Conservation (phyloP, 352 stramenopile species). For the Pythium biforme region DNA sequence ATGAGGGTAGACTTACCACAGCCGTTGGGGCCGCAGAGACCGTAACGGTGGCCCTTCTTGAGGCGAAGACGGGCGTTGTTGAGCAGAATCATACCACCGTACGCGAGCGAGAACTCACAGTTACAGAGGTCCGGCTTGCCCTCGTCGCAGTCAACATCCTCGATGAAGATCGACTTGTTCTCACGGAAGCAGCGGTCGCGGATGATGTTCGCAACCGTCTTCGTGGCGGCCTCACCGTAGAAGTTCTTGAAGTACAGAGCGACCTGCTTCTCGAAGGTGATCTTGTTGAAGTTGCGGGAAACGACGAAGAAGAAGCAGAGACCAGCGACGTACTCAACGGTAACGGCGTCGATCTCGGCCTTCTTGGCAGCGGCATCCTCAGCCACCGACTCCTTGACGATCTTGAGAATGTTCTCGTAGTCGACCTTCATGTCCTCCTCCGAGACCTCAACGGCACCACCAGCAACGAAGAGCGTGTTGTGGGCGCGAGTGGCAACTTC, state of each 20-base stretch:
- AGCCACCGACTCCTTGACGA: constrained; percentile 78
- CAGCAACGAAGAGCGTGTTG: constrained; percentile 92
- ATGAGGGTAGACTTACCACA: constrained; percentile 97
- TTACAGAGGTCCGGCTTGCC: constrained; percentile 98
- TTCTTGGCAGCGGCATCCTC: constrained; percentile 80
- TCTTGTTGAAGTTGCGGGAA: constrained; percentile 92
- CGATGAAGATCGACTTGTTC: constrained; percentile 90
- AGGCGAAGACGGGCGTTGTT: constrained; percentile 91
- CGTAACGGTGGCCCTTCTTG: constrained; percentile 92
- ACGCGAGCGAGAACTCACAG: constrained; percentile 98
- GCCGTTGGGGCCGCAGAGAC: constrained; percentile 92
- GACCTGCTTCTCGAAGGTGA: constrained; percentile 93
- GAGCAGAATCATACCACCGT: constrained; percentile 91
- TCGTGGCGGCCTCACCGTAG: constrained; percentile 58
- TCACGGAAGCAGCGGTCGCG: constrained; percentile 88
- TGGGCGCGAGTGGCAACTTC: constrained; percentile 94
- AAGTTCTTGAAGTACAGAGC: constrained; percentile 87
- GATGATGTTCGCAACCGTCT: constrained; percentile 68
- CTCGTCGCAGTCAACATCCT: constrained; percentile 97
- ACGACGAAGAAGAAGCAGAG: constrained; percentile 88
- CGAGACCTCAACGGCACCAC: constrained; percentile 91
- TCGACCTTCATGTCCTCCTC: constrained; percentile 92
- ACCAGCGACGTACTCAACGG: constrained; percentile 87
- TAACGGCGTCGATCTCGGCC: constrained; percentile 87
- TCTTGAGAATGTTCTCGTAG: constrained; percentile 80